These are phyloP conservation scores for Cucurbita pepo DNA, from an alignment of 306 rosid genomes.

Conservation along the genomic window DNA sequence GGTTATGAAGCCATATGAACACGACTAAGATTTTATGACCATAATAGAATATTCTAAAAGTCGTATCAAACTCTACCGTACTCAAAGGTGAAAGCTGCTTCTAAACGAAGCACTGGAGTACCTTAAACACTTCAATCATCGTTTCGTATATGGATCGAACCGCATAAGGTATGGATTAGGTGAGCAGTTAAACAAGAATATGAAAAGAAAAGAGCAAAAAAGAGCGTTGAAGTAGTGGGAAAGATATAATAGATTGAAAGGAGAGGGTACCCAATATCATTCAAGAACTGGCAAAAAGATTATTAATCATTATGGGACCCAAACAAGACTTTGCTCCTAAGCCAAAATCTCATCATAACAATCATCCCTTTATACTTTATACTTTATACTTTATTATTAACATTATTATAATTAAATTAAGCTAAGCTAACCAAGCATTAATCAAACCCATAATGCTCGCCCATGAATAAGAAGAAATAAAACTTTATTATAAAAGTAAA, in stretches of 20 bases:
- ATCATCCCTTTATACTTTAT: conserved; percentile 10
- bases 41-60: too few relatives aligned
- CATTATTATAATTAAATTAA: neutral
- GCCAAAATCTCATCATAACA: conserved; percentile 47
- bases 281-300: conserved; percentile 28
- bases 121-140: too few relatives aligned
- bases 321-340: conserved; percentile 61
- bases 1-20: too few relatives aligned
- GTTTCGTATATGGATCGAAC: too few relatives aligned
- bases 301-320: conserved; percentile 57
- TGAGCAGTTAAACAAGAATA: too few relatives aligned
- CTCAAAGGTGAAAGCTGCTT: too few relatives aligned
- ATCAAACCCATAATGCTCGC: conserved; percentile 53
- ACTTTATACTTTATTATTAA: conserved; percentile 17
- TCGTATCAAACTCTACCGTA: too few relatives aligned
- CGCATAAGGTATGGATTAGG: too few relatives aligned
- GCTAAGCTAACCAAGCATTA: neutral
- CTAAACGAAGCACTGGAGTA: too few relatives aligned
- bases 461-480: conserved; percentile 23
- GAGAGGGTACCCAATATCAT: conserved; percentile 7
- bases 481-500: neutral
- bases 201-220: too few relatives aligned
- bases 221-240: neutral
- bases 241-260: neutral
- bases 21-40: too few relatives aligned